A percentile compares a stretch with the other conserved stretches of the same genome.
Conservation (phyloP, 2,329 filamentous ascomycete genomes). For the Ceratocystis variospora region DNA sequence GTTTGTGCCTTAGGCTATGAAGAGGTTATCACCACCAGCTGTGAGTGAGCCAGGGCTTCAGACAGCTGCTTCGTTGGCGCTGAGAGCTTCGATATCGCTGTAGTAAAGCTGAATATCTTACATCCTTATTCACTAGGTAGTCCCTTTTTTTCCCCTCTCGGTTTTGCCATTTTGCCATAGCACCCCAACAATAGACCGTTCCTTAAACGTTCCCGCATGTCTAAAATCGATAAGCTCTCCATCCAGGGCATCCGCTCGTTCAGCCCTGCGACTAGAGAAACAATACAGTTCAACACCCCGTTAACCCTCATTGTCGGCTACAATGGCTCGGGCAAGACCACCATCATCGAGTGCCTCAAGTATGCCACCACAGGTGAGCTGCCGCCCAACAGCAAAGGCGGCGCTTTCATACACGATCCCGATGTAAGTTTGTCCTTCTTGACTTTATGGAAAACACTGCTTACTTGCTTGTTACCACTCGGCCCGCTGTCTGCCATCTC, state of each 20-base stretch:
- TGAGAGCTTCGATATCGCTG: too few species aligned
- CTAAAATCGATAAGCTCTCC: constrained; percentile 77
- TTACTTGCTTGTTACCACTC: background rate
- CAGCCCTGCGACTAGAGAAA: constrained; percentile 57
- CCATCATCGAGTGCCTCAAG: constrained; percentile 96
- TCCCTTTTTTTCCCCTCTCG: background rate
- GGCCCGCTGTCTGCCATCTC: too few species aligned
- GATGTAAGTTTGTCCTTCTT: constrained; percentile 38
- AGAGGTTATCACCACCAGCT: too few species aligned
- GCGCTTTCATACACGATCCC: constrained; percentile 95
- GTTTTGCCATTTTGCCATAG: background rate
- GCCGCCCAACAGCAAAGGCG: constrained; percentile 78
- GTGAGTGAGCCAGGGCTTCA: too few species aligned
- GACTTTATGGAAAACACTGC: background rate
- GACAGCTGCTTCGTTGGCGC: too few species aligned
- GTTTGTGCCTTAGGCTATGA: background rate
- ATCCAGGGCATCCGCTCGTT: constrained; percentile 80
- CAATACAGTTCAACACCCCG: constrained; percentile 76
- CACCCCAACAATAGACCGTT: background rate
- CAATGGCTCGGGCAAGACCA: constrained; percentile 97
- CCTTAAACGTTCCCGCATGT: constrained; percentile 33
- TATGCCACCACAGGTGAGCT: constrained; percentile 93
- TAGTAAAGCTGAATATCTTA: background rate
- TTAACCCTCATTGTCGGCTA: constrained; percentile 92
- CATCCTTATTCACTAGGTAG: background rate